A percentile compares a stretch with the other conserved stretches of the same genome.
phyloP scores from a whole-genome alignment of 352 stramenopile genomes.

The Globisporangium cystogenes region DNA sequence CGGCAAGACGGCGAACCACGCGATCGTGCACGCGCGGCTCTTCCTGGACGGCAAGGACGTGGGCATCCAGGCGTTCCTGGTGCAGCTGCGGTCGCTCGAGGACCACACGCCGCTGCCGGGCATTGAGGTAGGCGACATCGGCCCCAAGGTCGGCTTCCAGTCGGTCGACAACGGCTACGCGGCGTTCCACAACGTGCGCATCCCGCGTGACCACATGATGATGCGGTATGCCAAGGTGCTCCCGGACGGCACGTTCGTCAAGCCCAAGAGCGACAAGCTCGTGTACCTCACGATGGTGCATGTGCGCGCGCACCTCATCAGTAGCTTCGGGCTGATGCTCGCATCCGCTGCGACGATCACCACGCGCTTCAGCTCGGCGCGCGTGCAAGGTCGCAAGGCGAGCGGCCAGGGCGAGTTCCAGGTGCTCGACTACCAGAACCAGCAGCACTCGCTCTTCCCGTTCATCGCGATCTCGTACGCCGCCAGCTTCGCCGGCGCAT shows the following conservation, averaged over 20 bases:
- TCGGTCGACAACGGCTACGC: constrained; percentile 91
- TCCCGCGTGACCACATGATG: constrained; percentile 74
- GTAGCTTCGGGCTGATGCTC: constrained; percentile 37
- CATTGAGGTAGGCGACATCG: constrained; percentile 89
- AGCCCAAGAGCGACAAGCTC: constrained; percentile 56
- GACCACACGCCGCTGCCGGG: constrained; percentile 70
- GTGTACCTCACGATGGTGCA: constrained; percentile 83
- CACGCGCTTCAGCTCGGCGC: constrained; percentile 93
- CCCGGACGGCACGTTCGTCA: constrained; percentile 49
- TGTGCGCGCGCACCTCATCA: constrained; percentile 19
- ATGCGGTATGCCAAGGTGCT: constrained; percentile 45
- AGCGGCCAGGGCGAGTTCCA: constrained; percentile 57
- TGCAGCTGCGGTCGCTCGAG: constrained; percentile 59
- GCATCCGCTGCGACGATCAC: constrained; percentile 90
- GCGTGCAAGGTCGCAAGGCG: constrained; percentile 80
- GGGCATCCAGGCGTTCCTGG: constrained; percentile 93
- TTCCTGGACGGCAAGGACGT: too few relatives aligned
- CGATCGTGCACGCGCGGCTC: too few relatives aligned
- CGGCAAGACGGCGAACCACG: too few relatives aligned
- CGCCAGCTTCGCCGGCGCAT: constrained; percentile 18
- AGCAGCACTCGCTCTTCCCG: constrained; percentile 83
- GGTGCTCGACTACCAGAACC: constrained; percentile 94
- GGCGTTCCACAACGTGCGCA: constrained; percentile 80
- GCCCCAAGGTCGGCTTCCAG: constrained; percentile 90
- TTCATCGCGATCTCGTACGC: constrained; percentile 41